A percentile compares a stretch with the other conserved stretches of the same genome.
Conservation (phyloP, 495 filamentous ascomycete genomes). For the Chlorociboria aeruginascens region DNA sequence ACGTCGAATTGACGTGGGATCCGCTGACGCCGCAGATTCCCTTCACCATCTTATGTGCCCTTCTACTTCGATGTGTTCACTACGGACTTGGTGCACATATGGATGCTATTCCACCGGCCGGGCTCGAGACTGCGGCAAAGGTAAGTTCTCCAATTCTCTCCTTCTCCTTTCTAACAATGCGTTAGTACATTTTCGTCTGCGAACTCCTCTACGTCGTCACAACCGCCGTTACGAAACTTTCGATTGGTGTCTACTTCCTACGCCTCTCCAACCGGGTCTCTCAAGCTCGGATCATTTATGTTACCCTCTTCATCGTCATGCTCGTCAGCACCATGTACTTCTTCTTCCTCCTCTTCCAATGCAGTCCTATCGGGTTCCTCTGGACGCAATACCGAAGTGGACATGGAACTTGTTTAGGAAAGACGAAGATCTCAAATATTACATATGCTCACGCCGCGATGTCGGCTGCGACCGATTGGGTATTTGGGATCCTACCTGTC, state of each 20-base stretch:
- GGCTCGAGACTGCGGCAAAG: not conserved
- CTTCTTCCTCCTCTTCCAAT: conserved; percentile 30
- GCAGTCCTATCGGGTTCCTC: conserved; percentile 22
- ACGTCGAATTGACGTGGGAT: not conserved
- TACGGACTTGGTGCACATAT: conserved; percentile 8
- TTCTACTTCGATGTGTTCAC: not conserved
- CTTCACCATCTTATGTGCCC: conserved; percentile 1
- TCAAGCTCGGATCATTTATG: conserved; percentile 25
- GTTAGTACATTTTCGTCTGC: conserved; percentile 16
- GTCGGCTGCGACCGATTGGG: conserved; percentile 22
- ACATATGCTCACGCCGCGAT: conserved; percentile 19
- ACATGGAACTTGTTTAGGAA: conserved; percentile 14
- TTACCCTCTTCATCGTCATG: conserved; percentile 14
- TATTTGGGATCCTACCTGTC: conserved; percentile 28
- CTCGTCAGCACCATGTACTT: conserved; percentile 24
- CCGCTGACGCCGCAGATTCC: not conserved
- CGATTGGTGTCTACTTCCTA: conserved; percentile 31
- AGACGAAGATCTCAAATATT: conserved; percentile 6
- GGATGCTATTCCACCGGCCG: not conserved
- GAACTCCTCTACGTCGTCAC: conserved; percentile 27
- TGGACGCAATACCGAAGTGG: conserved; percentile 19
- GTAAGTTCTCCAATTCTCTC: too few relatives aligned
- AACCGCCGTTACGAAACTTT: conserved; percentile 27
- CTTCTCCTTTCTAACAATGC: too few relatives aligned
- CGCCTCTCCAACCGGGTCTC: conserved; percentile 24